Evolutionary conservation across 192 early-diverging fungal species (phyloP).

Genomic region (Pilaira anomala): DNA sequence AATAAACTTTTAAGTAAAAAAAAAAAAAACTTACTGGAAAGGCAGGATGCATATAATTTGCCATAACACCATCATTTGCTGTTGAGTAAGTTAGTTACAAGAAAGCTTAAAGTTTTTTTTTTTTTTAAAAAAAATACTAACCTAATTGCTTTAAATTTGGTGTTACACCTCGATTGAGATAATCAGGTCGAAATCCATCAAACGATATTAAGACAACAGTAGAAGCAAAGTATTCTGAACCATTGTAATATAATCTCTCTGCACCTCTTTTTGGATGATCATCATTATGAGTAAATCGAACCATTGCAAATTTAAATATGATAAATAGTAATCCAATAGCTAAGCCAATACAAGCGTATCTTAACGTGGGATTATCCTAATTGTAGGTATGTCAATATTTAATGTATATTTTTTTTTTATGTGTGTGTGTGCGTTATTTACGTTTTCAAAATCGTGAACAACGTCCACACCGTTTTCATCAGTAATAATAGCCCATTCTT

Average conservation of each 20-base stretch:
- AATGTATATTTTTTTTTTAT: neutral
- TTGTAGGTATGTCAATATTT: neutral
- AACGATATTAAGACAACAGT: conserved; percentile 78
- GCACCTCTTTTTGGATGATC: neutral
- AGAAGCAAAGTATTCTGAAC: conserved; percentile 60
- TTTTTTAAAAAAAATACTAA: conserved; percentile 30
- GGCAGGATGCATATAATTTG: conserved; percentile 61
- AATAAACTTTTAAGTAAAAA: no score
- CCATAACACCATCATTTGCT: conserved; percentile 39
- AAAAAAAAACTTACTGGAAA: conserved; percentile 67
- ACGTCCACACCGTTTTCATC: neutral
- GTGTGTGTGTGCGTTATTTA: neutral
- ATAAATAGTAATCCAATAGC: conserved; percentile 10
- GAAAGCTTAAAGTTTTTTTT: no score
- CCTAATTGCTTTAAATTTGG: conserved; percentile 60
- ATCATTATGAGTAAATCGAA: neutral
- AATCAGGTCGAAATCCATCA: conserved; percentile 85
- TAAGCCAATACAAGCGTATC: neutral
- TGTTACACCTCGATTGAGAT: conserved; percentile 68
- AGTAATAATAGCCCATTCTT: conserved; percentile 12
- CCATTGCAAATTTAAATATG: conserved; percentile 2
- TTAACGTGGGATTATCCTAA: conserved; percentile 13
- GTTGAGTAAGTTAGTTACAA: neutral
- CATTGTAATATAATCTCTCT: conserved; percentile 50
- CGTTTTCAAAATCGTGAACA: neutral